phyloP scores from a whole-genome alignment of 2,329 filamentous ascomycete species.

The Aspergillus piperis region DNA sequence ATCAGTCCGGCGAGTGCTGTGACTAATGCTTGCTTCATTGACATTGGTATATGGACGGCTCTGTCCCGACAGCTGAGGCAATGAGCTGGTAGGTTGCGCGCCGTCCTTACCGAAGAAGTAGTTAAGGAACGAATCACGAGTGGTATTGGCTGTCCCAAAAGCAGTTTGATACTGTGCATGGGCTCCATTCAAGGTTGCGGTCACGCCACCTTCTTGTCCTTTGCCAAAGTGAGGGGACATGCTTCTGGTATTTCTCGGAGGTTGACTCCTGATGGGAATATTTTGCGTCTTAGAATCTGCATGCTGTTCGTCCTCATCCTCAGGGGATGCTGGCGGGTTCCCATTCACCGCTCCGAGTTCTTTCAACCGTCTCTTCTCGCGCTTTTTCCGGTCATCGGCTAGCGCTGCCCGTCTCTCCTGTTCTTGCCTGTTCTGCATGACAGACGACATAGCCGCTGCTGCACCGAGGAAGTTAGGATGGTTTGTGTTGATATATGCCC shows the following conservation, averaged over 20 bases:
- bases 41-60: conserved; percentile 75
- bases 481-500: conserved; percentile 99
- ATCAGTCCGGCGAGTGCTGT: conserved; percentile 74
- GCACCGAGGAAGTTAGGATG: conserved; percentile 98
- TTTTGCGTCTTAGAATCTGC: conserved; percentile 54
- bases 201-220: conserved; percentile 64
- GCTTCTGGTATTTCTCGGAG: conserved; percentile 67
- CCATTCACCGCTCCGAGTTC: conserved; percentile 79
- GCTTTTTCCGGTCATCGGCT: conserved; percentile 81
- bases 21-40: conserved; percentile 77
- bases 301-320: conserved; percentile 67
- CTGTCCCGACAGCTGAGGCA: conserved; percentile 42
- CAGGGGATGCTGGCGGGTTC: conserved; percentile 57
- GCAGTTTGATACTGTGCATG: conserved; percentile 64
- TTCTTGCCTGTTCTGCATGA: conserved; percentile 92
- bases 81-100: conserved; percentile 48
- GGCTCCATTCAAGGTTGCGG: conserved; percentile 67
- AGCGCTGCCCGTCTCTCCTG: conserved; percentile 79
- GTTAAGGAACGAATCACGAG: conserved; percentile 90
- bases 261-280: conserved; percentile 62
- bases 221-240: conserved; percentile 76
- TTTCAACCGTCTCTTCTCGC: conserved; percentile 79
- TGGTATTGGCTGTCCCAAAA: conserved; percentile 62
- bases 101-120: conserved; percentile 98
- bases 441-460: conserved; percentile 94